Conservation (phyloP, 257 asterid genomes). For the Solanum sparsipilum region DNA sequence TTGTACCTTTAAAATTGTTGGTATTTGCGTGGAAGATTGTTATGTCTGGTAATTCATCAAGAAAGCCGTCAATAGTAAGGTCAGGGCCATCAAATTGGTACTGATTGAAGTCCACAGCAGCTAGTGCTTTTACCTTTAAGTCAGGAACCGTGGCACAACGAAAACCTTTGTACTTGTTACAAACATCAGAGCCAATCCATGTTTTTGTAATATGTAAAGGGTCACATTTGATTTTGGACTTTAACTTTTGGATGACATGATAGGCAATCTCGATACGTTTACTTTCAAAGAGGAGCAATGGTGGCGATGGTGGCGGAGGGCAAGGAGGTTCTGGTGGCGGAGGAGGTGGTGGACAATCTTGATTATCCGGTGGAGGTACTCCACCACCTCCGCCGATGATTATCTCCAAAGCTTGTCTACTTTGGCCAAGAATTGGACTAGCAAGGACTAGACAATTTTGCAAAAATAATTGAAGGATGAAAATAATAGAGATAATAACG, state of each 20-base stretch:
- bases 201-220: conserved; percentile 5
- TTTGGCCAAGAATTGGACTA: background rate
- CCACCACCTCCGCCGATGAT: conserved; percentile 11
- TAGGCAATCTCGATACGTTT: background rate
- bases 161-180: conserved; percentile 48
- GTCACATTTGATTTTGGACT: background rate
- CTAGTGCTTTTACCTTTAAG: conserved; percentile 9
- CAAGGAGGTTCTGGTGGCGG: background rate
- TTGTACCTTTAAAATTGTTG: conserved; percentile 27
- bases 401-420: conserved; percentile 21
- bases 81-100: conserved; percentile 3
- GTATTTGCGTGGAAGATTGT: conserved; percentile 49
- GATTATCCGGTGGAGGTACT: background rate
- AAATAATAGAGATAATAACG: background rate
- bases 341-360: background rate
- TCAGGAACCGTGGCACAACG: conserved; percentile 12
- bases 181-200: conserved; percentile 41
- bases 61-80: conserved; percentile 8
- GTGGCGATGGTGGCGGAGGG: conserved; percentile 1
- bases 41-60: conserved; percentile 19
- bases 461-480: background rate
- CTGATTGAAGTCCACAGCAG: conserved; percentile 34
- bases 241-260: conserved; percentile 15
- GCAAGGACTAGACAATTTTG: background rate
- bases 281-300: background rate